Base-by-base conservation (phyloP, 2,329 filamentous ascomycete species). In the Cytospora mali region DNA sequence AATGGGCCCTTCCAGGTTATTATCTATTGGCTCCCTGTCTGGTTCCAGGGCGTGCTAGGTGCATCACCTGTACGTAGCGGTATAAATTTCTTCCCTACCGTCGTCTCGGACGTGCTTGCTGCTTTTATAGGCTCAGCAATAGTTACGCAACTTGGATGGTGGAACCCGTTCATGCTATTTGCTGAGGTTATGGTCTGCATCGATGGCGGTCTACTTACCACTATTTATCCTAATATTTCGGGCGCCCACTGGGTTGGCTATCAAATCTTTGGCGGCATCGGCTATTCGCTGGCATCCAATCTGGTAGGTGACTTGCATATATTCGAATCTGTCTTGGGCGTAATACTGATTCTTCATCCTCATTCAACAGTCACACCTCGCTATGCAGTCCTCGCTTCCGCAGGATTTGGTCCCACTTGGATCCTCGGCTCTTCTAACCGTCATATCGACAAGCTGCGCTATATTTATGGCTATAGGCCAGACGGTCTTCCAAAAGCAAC, bases 21-120 rank as follows among this genome's bases (percentile, higher is more conserved):
- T 31, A 74, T 76, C 3, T 83, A 78, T 68, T 82, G 81, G 66
- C 72, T 82, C 2, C 81, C 81, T 0, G 70, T 76, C 59, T 76
- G 74, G 74, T 76, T 76, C 66, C 74, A 76, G 61, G 72, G 72
- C 3, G 68, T 76, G 52, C 64, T 68, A 3, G 73, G 71, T 11
- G 72, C 68, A 25, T 68, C 64, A 10, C 66, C 69, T 21, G 56
- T 68, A 25, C 56, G 52, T 29, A 69, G 68, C 23, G 69, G 69
- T 10, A 53, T 70, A 29, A 55, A 68, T 52, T 69, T 68, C 68
- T 66, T 69, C 35, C 69, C 69, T 5, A 69, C 66, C 48, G 69
- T 69, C 54, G 58, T 66, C 16, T 59, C 67, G 33, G 69, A 69
- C 31, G 64, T 65, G 10, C 55, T 61, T 18, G 68, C 69, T 18